Evolutionary conservation across 768 basidiomycete species (phyloP), one percentile per base, ranked within the genome.

Genomic region (Russula virescens): DNA sequence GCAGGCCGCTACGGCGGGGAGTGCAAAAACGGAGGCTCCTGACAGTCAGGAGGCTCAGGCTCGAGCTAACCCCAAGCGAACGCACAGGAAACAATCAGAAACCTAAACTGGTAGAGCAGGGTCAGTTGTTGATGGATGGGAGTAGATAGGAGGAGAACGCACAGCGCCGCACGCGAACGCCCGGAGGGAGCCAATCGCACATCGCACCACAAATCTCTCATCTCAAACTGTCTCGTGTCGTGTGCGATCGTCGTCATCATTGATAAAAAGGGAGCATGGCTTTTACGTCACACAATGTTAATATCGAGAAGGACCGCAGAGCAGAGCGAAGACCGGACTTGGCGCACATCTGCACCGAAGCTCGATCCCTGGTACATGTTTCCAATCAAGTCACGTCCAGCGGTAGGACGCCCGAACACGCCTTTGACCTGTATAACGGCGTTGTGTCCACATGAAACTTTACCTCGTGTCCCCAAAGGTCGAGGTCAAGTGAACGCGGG

Each of bases 391-490:
- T 48, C 52, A 35, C 47, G 52, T 55, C 42, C 50, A 38, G 8
- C 13, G 40, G 38, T 48, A 35, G 53, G 31, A 54, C 57, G 62
- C 57, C 58, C 47, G 42, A 55, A 54, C 52, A 64, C 63, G 63
- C 63, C 63, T 50, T 64, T 55, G 35, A 64, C 63, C 63, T 64
- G 63, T 64, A 64, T 60, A 55, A 60, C 63, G 63, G 63, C 58
- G 63, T 60, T 60, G 35, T 40, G 63, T 13, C 40, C 47, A 55
- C 63, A 60, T 60, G 63, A 55, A 58, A 64, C 53, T 50, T 60
- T 60, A 60, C 58, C 55, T 43, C 49, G 61, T 57, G 61, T 42
- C 48, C 23, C 62, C 31, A 8, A 49, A 56, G 28, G 31, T 60
- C 43, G 53, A 64, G n/a, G 63, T 64, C 49, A 64, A 60, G 52